Base-by-base conservation (phyloP, 208 protist species). In the Trypanosoma caninum region DNA sequence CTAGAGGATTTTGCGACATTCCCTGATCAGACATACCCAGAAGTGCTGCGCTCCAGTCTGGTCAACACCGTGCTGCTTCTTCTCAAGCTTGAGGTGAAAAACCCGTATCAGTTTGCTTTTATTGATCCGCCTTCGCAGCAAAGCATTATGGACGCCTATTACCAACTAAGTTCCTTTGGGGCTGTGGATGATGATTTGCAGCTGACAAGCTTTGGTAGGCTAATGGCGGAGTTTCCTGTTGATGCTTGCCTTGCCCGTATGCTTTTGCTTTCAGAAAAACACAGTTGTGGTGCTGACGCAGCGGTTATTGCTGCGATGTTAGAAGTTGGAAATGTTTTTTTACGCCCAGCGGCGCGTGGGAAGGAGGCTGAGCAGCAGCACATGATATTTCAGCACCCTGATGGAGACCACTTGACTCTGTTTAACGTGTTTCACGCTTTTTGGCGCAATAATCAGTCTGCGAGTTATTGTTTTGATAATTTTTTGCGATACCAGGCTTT, bases 31-130 rank as follows among this genome's bases (percentile, higher is more conserved):
- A 89, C 82, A 3, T 73, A 91, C 52, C 97, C 98, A 5, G 97
- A 99, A 68, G 98, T 99, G 25, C 88, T 99, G 64, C 89, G 98
- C 41, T 97, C 96, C 14, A 99, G 98, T 74, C 73, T 99, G 58
- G 85, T 87, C 23, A 95, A 97, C 68, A 96, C 89, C 2, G 89
- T 99, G 14, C 81, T 99, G 27, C 70, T 84, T n/a, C 68, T 99
- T 38, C 97, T 98, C 48, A 93, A 92, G 35, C 73, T 99, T 47
- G 97, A 97, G 41, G 93, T 99, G 38, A 80, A 94, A 34, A 98
- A 99, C 76, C 80, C 98, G 18, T 83, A 96, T 11, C 47, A 86
- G n/a, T 99, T 99, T 74, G 91, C 97, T 20, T 99, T 99, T 41
- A 94, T 99, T 79, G 98, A 99, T 71, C 74, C 92, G 23, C 98